Conservation (phyloP, 257 asterid genomes). For the Datura wrightii region DNA sequence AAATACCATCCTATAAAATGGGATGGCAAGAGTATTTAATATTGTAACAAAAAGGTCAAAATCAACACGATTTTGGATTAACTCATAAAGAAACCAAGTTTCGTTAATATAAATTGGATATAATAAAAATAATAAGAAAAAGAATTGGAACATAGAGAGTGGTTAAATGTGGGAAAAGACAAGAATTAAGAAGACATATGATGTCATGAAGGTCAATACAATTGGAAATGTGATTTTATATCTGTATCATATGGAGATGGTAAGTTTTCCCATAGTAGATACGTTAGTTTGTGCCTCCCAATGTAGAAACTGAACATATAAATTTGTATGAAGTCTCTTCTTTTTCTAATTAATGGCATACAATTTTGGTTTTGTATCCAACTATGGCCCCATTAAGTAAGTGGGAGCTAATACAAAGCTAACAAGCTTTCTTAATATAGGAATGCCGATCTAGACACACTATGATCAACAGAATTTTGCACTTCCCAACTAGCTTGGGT, state of each 20-base stretch:
- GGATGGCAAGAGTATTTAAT: not conserved
- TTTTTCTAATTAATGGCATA: not conserved
- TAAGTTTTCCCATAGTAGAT: conserved; percentile 18
- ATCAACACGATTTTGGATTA: not conserved
- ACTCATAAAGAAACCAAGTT: not conserved
- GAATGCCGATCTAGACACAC: not conserved
- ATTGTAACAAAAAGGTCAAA: not conserved
- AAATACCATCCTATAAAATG: not conserved
- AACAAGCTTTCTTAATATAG: conserved; percentile 10
- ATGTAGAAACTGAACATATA: not conserved
- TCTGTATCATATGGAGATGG: not conserved
- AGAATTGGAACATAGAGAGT: not conserved
- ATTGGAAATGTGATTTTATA: not conserved
- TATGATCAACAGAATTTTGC: conserved; percentile 1
- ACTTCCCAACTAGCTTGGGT: conserved; percentile 25
- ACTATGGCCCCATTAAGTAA: not conserved
- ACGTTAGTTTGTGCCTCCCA: not conserved
- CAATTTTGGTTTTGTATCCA: not conserved
- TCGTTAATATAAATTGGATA: not conserved
- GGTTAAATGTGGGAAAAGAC: not conserved
- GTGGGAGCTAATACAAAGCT: conserved; percentile 7
- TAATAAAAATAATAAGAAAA: too few relatives aligned
- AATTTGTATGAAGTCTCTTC: conserved; percentile 16
- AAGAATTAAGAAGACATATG: not conserved
- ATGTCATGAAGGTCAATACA: not conserved